Percentiles rank a stretch among this genome's conserved stretches.
These are phyloP conservation scores for Protomyces gravidus DNA, from an alignment of 1,139 yeast species.

Conservation along the genomic window DNA sequence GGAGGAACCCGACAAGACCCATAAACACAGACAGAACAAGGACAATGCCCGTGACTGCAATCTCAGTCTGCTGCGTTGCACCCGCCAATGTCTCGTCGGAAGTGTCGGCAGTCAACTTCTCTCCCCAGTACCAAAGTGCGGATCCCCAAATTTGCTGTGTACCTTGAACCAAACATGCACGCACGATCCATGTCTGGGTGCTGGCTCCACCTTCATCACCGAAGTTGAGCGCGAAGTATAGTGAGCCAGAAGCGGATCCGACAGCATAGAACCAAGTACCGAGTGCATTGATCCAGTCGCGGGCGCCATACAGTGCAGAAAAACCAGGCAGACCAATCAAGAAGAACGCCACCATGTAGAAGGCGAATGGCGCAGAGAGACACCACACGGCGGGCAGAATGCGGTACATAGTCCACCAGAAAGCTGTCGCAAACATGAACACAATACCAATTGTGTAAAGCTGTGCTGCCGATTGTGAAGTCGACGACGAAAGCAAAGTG, in stretches of 20 bases:
- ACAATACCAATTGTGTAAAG: constrained; percentile 27
- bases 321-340: constrained; percentile 30
- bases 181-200: constrained; percentile 27
- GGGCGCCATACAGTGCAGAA: constrained; percentile 10
- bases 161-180: constrained; percentile 31
- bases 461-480: constrained; percentile 26
- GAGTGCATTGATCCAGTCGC: constrained; percentile 27
- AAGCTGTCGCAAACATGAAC: constrained; percentile 25
- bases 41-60: constrained; percentile 26
- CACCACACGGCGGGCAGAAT: constrained; percentile 21
- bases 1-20: constrained; percentile 5
- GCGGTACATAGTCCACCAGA: constrained; percentile 30
- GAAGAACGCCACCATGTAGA: constrained; percentile 30
- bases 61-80: constrained; percentile 22
- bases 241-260: constrained; percentile 30
- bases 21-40: constrained; percentile 24
- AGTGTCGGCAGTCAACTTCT: constrained; percentile 14
- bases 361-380: constrained; percentile 28
- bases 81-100: constrained; percentile 21
- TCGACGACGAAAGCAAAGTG: constrained; percentile 28
- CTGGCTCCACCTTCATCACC: constrained; percentile 31
- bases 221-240: constrained; percentile 30
- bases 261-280: constrained; percentile 30
- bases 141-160: constrained; percentile 31
- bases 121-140: constrained; percentile 32